Conservation (phyloP, 176 grass and related monocot genomes). For the Oryza brachyantha region DNA sequence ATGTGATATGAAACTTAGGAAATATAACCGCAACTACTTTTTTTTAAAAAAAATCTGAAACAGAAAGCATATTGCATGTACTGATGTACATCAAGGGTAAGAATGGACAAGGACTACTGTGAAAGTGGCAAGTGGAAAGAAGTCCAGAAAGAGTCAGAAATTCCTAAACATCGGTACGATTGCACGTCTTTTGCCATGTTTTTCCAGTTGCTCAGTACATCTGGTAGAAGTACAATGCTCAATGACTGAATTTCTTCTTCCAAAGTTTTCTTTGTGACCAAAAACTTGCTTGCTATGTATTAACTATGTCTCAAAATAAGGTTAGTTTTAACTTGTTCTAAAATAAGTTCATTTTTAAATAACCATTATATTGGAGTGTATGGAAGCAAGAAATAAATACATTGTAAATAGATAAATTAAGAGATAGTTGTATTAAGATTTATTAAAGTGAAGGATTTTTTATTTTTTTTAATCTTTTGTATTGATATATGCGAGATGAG, state of each 20-base stretch:
- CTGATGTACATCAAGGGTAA: neutral
- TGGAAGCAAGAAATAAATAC: too few species aligned
- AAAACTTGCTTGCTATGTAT: too few species aligned
- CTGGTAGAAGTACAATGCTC: neutral
- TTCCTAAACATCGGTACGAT: neutral
- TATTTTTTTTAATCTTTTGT: too few species aligned
- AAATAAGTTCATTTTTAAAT: too few species aligned
- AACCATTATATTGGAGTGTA: too few species aligned
- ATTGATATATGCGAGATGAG: too few species aligned
- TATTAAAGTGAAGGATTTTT: too few species aligned
- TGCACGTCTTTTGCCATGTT: neutral
- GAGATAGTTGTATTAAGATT: too few species aligned
- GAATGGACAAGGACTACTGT: neutral
- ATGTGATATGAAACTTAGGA: neutral
- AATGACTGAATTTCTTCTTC: neutral
- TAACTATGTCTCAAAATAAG: too few species aligned
- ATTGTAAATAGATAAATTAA: too few species aligned
- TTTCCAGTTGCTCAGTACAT: neutral
- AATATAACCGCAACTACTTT: neutral
- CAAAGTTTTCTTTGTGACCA: too few species aligned
- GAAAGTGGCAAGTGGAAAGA: neutral
- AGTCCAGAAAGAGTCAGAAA: neutral
- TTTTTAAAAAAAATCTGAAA: constrained; percentile 24
- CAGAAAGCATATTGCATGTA: neutral
- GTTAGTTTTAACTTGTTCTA: too few species aligned